These are phyloP conservation scores for Musa schizocarpa DNA, from an alignment of 176 grass and related monocot species.

Conservation along the genomic window DNA sequence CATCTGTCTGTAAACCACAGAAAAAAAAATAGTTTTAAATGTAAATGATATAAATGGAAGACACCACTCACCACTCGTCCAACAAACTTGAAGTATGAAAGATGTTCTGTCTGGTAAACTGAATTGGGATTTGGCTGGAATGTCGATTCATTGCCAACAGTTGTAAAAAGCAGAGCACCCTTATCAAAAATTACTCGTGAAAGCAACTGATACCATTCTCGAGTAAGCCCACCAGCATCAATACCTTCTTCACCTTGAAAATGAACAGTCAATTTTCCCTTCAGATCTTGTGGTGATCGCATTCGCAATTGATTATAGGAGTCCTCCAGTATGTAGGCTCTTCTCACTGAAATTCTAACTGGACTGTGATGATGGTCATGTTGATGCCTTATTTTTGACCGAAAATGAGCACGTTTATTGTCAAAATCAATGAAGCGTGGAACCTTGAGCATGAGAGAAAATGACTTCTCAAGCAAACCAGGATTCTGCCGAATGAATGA, in stretches of 20 bases:
- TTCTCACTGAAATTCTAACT: constrained; percentile 93
- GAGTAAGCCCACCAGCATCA: constrained; percentile 95
- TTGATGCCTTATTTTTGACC: constrained; percentile 97
- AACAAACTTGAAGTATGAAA: constrained; percentile 98
- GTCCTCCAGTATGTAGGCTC: constrained; percentile 96
- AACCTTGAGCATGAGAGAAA: constrained; percentile 90
- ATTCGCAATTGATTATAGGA: constrained; percentile 98
- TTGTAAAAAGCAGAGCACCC: constrained; percentile 88
- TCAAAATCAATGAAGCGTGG: constrained; percentile 96
- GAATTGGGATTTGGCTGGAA: constrained; percentile 99
- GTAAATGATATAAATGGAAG: background rate
- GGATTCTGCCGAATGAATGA: constrained; percentile 94
- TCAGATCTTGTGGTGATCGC: constrained; percentile 86
- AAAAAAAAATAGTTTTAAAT: background rate
- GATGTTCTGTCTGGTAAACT: constrained; percentile 95
- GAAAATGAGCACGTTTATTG: constrained; percentile 92
- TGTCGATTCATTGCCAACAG: constrained; percentile 93
- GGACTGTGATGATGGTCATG: constrained; percentile 95
- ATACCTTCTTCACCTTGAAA: constrained; percentile 99
- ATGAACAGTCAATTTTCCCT: constrained; percentile 89
- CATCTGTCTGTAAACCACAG: constrained; percentile 16
- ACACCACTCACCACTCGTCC: constrained; percentile 79
- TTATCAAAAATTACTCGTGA: constrained; percentile 96
- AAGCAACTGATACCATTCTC: constrained; percentile 94
- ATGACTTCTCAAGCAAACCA: constrained; percentile 90